phyloP scores from a whole-genome alignment of 1,284 basidiomycete genomes.

The Ganoderma sinense region DNA sequence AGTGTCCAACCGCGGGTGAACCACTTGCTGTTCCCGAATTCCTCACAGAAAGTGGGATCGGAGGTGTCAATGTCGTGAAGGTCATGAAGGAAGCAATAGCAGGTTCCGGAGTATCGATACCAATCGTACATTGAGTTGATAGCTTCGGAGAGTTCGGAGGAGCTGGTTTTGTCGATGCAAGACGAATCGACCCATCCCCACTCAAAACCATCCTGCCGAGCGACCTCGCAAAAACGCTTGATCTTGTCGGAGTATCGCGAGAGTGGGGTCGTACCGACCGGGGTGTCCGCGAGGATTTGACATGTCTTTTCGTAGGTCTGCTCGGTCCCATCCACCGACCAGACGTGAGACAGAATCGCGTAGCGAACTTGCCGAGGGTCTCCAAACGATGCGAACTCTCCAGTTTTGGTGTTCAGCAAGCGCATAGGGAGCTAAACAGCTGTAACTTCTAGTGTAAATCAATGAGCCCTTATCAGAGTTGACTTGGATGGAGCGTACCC shows the following conservation, averaged over 20 bases:
- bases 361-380: constrained; percentile 3
- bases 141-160: constrained; percentile 16
- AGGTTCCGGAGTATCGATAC: constrained; percentile 8
- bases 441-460: too few species aligned
- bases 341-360: constrained; percentile 10
- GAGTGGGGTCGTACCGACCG: not conserved
- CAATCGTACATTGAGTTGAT: constrained; percentile 17
- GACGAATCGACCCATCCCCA: constrained; percentile 10
- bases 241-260: constrained; percentile 6
- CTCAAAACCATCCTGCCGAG: constrained; percentile 8
- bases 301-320: not conserved
- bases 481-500: not conserved
- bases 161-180: constrained; percentile 18
- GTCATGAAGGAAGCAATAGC: constrained; percentile 17
- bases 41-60: not conserved
- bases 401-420: constrained; percentile 3
- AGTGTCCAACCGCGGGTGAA: constrained; percentile 13
- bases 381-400: not conserved
- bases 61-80: constrained; percentile 8
- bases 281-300: not conserved
- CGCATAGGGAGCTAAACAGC: not conserved
- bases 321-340: not conserved
- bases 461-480: not conserved
- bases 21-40: constrained; percentile 9
- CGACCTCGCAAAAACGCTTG: constrained; percentile 10